Evolutionary conservation across 2,329 filamentous ascomycete species (phyloP).

Genomic region (Trichophyton simii): DNA sequence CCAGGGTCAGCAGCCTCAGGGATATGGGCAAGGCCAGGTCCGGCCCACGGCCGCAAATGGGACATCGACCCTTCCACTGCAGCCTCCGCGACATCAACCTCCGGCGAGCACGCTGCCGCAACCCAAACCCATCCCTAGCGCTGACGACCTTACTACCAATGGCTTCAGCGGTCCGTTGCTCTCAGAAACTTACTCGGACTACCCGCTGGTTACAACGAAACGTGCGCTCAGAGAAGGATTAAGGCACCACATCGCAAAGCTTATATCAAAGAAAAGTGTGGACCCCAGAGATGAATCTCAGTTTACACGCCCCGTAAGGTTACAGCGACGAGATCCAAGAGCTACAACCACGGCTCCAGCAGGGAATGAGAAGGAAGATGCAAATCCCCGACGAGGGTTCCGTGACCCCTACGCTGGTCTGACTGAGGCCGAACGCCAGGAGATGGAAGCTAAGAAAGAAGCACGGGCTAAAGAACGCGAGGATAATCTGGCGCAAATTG

Average conservation of each 20-base stretch:
- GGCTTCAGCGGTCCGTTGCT: conserved; percentile 33
- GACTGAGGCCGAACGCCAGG: conserved; percentile 55
- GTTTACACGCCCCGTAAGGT: conserved; percentile 74
- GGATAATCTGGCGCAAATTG: conserved; percentile 82
- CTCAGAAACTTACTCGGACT: conserved; percentile 38
- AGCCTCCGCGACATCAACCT: conserved; percentile 14
- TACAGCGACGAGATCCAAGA: conserved; percentile 79
- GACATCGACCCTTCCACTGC: conserved; percentile 14
- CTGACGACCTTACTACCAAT: conserved; percentile 26
- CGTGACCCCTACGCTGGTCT: conserved; percentile 38
- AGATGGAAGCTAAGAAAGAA: conserved; percentile 48
- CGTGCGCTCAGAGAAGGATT: conserved; percentile 64
- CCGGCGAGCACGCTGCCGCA: conserved; percentile 11
- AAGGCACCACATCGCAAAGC: conserved; percentile 76
- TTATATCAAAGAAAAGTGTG: conserved; percentile 51
- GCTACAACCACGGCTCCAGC: conserved; percentile 41
- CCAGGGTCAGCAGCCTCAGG: neutral
- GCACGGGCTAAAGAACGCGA: conserved; percentile 78
- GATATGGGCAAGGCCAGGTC: neutral
- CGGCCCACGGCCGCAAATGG: conserved; percentile 13
- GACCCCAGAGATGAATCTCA: conserved; percentile 65
- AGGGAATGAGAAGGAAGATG: conserved; percentile 24
- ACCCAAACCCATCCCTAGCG: conserved; percentile 13
- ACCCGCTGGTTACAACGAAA: conserved; percentile 71
- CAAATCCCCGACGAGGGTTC: conserved; percentile 40